Base-by-base conservation (phyloP, 2,329 filamentous ascomycete species). In the Helminthosporium solani region DNA sequence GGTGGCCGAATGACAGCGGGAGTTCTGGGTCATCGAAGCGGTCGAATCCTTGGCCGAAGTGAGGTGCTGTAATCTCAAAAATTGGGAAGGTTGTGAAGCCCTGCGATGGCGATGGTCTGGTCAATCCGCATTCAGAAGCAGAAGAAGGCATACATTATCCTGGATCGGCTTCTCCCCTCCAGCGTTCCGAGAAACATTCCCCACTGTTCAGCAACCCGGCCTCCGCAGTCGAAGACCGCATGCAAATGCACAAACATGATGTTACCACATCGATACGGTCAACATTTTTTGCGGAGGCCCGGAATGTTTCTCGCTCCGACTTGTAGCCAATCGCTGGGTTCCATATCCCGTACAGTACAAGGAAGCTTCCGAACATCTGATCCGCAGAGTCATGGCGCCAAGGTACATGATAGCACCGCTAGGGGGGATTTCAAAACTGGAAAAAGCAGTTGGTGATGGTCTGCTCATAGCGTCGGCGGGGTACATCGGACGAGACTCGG, bases 1-100 rank as follows among this genome's bases (percentile, higher is more conserved):
- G 49, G 12, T 52, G 49, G 49, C 49, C 49, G 12, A 44, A 31
- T 20, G 23, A 21, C 14, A 19, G n/a, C 25, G 9, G 20, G 20
- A 31, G 27, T 28, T 4, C 18, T 7, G 8, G 7, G n/a, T 31
- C 27, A 15, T 15, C 37, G 6, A 14, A 15, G 15, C 31, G 25
- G 3, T 30, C 25, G 14, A 6, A 31, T 6, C 12, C 5, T n/a
- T 31, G 28, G 28, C 28, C 28, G 28, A 31, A 6, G 28, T 31
- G 28, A 31, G n/a, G n/a, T n/a, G n/a, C n/a, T n/a, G n/a, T n/a
- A n/a, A n/a, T n/a, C n/a, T n/a, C n/a, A n/a, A n/a, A n/a, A n/a
- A n/a, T n/a, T n/a, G n/a, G n/a, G n/a, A n/a, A n/a, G n/a, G n/a
- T n/a, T n/a, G n/a, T n/a, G n/a, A n/a, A n/a, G n/a, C n/a, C n/a